Evolutionary conservation across 306 rosid genomes (phyloP).

Genomic region (Castanospermum australe): DNA sequence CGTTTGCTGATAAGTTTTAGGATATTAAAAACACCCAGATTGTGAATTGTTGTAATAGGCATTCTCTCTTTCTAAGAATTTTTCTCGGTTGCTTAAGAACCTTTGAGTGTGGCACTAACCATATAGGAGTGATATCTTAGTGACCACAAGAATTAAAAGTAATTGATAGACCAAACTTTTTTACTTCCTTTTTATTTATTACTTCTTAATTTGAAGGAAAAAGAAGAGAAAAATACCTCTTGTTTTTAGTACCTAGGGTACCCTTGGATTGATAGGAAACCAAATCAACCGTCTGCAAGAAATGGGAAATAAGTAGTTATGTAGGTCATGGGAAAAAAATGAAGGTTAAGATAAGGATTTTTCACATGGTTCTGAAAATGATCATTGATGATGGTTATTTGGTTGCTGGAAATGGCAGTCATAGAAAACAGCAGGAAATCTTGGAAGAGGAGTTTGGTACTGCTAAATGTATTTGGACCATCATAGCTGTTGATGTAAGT

Average conservation of each 20-base stretch:
- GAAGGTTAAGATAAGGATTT: neutral
- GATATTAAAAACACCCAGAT: neutral
- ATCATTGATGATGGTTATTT: neutral
- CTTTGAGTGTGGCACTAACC: neutral
- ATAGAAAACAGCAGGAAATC: neutral
- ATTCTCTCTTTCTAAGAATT: neutral
- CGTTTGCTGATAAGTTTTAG: neutral
- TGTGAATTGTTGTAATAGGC: neutral
- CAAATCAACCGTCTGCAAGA: neutral
- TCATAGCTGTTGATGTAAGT: neutral
- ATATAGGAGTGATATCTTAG: neutral
- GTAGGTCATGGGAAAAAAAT: neutral
- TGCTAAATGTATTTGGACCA: neutral
- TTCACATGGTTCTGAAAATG: neutral
- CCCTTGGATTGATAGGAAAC: conserved; percentile 7
- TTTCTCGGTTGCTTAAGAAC: neutral
- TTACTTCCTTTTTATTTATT: neutral
- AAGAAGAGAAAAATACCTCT: neutral
- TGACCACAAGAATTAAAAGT: neutral
- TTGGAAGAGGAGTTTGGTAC: neutral
- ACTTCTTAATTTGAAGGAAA: neutral
- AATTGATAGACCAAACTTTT: neutral
- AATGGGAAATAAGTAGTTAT: neutral
- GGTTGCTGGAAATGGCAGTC: neutral
- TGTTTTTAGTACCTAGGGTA: neutral